Conservation (phyloP, 2,329 filamentous ascomycete species). For the Diplodia corticola region DNA sequence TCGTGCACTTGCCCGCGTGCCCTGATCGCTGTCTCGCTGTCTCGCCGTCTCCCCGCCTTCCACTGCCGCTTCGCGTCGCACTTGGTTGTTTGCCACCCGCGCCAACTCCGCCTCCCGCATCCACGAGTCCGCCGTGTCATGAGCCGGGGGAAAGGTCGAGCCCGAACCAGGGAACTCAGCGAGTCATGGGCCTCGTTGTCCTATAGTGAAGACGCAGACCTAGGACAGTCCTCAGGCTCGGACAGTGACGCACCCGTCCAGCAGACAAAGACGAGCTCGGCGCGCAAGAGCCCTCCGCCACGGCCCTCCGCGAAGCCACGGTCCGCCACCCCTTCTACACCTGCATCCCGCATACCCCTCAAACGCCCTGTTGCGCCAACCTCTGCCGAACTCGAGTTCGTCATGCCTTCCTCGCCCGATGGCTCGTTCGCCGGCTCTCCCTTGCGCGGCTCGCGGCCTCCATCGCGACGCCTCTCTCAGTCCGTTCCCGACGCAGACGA, state of each 20-base stretch:
- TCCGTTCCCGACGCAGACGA: neutral
- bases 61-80: slow-evolving; percentile 10
- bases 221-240: slow-evolving; percentile 25
- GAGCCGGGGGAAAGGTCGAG: slow-evolving; percentile 23
- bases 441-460: neutral
- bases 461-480: neutral
- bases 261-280: neutral
- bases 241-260: neutral
- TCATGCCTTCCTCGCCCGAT: slow-evolving; percentile 43
- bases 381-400: slow-evolving; percentile 42
- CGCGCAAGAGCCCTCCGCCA: neutral
- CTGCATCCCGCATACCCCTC: neutral
- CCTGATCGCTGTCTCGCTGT: neutral
- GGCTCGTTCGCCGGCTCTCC: slow-evolving; percentile 29
- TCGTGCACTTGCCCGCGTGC: neutral
- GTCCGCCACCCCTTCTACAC: slow-evolving; percentile 18
- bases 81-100: neutral
- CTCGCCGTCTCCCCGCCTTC: neutral
- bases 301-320: slow-evolving; percentile 21
- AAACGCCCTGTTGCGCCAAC: slow-evolving; percentile 22
- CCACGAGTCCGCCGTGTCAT: neutral
- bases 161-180: slow-evolving; percentile 26
- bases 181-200: slow-evolving; percentile 39
- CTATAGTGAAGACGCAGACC: slow-evolving; percentile 26
- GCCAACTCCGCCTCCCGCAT: neutral